phyloP scores from a whole-genome alignment of 2,329 filamentous ascomycete genomes.

The Epichloe bromicola region DNA sequence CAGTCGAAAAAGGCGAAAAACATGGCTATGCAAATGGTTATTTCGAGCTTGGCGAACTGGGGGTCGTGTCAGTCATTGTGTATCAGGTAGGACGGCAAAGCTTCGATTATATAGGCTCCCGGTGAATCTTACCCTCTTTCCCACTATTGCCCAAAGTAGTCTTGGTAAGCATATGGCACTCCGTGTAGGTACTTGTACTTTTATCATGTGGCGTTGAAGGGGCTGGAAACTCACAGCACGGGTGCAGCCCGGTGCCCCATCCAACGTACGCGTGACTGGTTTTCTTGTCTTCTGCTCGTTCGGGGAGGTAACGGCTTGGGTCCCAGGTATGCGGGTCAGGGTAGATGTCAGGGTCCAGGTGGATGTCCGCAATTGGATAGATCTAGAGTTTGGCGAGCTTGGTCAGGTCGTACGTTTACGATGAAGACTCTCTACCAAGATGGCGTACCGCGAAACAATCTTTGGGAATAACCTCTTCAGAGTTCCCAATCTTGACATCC shows the following conservation, averaged over 20 bases:
- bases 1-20: constrained; percentile 38
- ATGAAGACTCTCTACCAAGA: background rate
- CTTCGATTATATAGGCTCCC: no score
- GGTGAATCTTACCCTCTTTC: constrained; percentile 5
- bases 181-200: background rate
- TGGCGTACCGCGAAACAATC: constrained; percentile 27
- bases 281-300: constrained; percentile 31
- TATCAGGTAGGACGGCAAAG: background rate
- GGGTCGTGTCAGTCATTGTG: no score
- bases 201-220: background rate
- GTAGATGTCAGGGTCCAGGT: constrained; percentile 36
- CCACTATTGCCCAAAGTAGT: background rate
- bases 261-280: constrained; percentile 17
- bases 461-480: constrained; percentile 35
- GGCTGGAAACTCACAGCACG: constrained; percentile 16
- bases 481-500: constrained; percentile 29
- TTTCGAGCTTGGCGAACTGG: constrained; percentile 40
- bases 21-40: constrained; percentile 33
- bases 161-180: background rate
- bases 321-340: constrained; percentile 34
- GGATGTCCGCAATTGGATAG: constrained; percentile 33
- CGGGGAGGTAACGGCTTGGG: constrained; percentile 33
- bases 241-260: constrained; percentile 24
- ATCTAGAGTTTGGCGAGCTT: constrained; percentile 11
- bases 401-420: background rate